These are phyloP conservation scores for Venturia oleaginea DNA, from an alignment of 2,329 filamentous ascomycete genomes.

Conservation along the genomic window DNA sequence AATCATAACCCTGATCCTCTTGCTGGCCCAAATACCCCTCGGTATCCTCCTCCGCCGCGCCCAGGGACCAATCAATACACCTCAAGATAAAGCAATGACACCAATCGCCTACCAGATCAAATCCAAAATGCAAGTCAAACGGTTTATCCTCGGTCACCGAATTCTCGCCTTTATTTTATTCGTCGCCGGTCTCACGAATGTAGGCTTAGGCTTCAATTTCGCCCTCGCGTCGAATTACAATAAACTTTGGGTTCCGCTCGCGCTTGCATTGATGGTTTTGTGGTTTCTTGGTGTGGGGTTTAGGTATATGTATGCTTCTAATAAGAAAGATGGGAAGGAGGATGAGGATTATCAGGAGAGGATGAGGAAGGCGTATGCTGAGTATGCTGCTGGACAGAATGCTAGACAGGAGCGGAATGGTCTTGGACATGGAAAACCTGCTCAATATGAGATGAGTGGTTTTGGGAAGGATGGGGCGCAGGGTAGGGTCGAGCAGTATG, in stretches of 20 bases:
- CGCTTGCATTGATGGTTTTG: background rate
- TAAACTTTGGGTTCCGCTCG: background rate
- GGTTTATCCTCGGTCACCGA: background rate
- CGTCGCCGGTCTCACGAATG: background rate
- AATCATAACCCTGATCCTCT: background rate
- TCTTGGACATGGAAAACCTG: background rate
- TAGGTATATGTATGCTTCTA: background rate
- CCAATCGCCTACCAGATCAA: background rate
- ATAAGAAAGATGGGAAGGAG: slow-evolving; percentile 3
- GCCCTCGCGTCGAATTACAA: slow-evolving; percentile 1
- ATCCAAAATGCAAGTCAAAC: background rate
- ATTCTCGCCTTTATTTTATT: background rate
- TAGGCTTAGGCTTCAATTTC: background rate
- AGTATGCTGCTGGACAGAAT: background rate
- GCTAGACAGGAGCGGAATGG: background rate
- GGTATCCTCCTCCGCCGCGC: background rate
- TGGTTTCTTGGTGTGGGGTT: background rate
- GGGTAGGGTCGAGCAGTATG: background rate
- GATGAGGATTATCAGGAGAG: background rate
- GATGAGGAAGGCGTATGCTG: slow-evolving; percentile 6
- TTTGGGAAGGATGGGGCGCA: background rate
- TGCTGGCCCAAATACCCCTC: background rate
- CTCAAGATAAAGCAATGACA: background rate
- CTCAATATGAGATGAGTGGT: background rate
- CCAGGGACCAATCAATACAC: background rate